Evolutionary conservation across 805 yeast genomes (phyloP), one percentile per base, ranked within the genome.

Genomic region (Myxozyma neotropica): DNA sequence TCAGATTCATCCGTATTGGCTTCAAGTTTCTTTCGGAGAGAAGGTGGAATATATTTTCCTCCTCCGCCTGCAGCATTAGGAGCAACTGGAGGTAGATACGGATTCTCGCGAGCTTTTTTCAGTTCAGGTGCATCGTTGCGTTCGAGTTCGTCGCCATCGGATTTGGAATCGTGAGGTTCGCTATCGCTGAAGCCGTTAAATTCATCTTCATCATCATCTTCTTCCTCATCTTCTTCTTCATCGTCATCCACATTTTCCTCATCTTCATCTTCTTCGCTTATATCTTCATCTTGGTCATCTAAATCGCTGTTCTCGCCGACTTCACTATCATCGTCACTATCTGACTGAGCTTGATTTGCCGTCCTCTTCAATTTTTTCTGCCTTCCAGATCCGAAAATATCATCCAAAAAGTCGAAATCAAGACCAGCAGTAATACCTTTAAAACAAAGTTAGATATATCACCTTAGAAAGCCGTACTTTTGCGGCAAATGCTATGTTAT

Each of bases 41-140:
- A 91, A 0, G 98, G 99, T 1, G 99, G 98, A 15, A 93, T 76
- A 70, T 94, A 93, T 62, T 81, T 78, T 0, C 78, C 75, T 15
- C 31, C 43, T 38, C 21, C 21, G 44, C 15, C 24, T 35, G 21
- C 13, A n/a, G 54, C 27, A 15, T 54, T 24, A 8, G 55, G 7
- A 1, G 64, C 67, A n/a, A 68, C 48, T 10, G 90, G 88, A 0
- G 91, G 88, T 42, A 84, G 81, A 68, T 85, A 88, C 4, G 96
- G 95, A 66, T 89, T 89, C 70, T 88, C 96, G 63, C 75, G 75
- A 78, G 38, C 48, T 55, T 35, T 36, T 24, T 7, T 19, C 1
- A 49, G 49, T 24, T 21, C 42, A n/a, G 46, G 39, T 5, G 10
- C 21, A 2, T 15, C 38, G 17, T 51, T 71, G 72, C 13, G 59